Conservation (phyloP, 2,329 filamentous ascomycete species). For the Arthrobotrys entomopaga region DNA sequence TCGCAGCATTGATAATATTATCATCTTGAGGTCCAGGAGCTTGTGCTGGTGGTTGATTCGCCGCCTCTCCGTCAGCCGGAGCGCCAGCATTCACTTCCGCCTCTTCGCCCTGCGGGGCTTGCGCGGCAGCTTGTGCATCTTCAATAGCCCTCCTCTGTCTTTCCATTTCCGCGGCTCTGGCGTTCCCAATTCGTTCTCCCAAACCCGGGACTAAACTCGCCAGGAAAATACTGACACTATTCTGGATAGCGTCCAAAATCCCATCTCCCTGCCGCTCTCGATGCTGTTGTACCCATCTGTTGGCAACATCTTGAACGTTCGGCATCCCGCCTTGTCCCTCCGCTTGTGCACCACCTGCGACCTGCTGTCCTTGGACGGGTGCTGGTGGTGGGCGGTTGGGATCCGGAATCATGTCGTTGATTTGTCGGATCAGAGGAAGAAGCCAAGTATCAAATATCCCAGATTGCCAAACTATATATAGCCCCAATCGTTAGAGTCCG, state of each 20-base stretch:
- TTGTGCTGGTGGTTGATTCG: not conserved
- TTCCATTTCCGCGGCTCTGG: constrained; percentile 15
- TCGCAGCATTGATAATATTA: constrained; percentile 26
- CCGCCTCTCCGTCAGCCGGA: not conserved
- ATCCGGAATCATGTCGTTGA: constrained; percentile 53
- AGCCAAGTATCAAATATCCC: constrained; percentile 56
- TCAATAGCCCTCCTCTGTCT: constrained; percentile 17
- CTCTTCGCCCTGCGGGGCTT: constrained; percentile 6
- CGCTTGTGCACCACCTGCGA: constrained; percentile 22
- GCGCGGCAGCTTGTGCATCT: constrained; percentile 5
- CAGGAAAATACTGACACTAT: constrained; percentile 57
- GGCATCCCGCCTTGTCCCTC: constrained; percentile 39
- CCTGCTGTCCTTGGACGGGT: constrained; percentile 19
- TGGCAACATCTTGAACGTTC: constrained; percentile 50
- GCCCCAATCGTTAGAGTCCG: not conserved
- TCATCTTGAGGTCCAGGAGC: constrained; percentile 20
- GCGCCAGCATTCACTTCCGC: not conserved
- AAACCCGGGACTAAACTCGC: constrained; percentile 58
- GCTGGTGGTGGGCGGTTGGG: constrained; percentile 26
- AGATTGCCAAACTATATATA: constrained; percentile 58
- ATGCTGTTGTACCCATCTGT: constrained; percentile 25
- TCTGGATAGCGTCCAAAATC: constrained; percentile 55
- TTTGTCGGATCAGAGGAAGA: constrained; percentile 50
- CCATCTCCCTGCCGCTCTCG: constrained; percentile 48
- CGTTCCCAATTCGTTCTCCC: constrained; percentile 46